Evolutionary conservation across 306 rosid genomes (phyloP).

Genomic region (Vigna mungo): DNA sequence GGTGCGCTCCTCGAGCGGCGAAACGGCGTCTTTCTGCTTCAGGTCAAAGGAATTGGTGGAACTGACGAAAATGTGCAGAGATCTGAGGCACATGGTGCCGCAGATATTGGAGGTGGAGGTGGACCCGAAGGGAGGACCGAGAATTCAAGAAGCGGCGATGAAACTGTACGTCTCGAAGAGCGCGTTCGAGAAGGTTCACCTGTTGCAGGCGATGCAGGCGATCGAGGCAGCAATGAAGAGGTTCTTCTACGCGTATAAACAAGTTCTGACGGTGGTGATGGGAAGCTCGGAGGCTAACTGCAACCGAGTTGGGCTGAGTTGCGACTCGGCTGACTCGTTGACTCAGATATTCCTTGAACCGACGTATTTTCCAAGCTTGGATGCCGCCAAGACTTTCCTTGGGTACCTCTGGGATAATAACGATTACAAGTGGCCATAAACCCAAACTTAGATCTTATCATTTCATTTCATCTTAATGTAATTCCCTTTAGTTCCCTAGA

Average conservation of each 20-base stretch:
- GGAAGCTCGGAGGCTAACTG: constrained; percentile 86
- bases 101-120: constrained; percentile 71
- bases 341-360: constrained; percentile 81
- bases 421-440: constrained; percentile 18
- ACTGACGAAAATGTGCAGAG: constrained; percentile 66
- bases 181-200: constrained; percentile 61
- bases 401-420: constrained; percentile 57
- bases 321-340: constrained; percentile 72
- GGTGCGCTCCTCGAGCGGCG: constrained; percentile 43
- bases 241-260: constrained; percentile 81
- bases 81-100: constrained; percentile 82
- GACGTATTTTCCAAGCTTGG: constrained; percentile 91
- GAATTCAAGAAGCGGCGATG: constrained; percentile 94
- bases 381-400: constrained; percentile 90
- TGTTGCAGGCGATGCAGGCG: constrained; percentile 78
- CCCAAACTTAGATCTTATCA: no score
- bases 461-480: background rate
- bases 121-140: constrained; percentile 89
- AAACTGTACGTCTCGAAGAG: constrained; percentile 64
- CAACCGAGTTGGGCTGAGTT: constrained; percentile 66
- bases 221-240: constrained; percentile 79
- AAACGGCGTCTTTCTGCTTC: constrained; percentile 77
- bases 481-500: constrained; percentile 9
- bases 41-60: constrained; percentile 71
- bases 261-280: constrained; percentile 71